A percentile compares a stretch with the other conserved stretches of the same genome.
Evolutionary conservation across 2,329 filamentous ascomycete species (phyloP).

Genomic region (Neoscytalidium dimidiatum): DNA sequence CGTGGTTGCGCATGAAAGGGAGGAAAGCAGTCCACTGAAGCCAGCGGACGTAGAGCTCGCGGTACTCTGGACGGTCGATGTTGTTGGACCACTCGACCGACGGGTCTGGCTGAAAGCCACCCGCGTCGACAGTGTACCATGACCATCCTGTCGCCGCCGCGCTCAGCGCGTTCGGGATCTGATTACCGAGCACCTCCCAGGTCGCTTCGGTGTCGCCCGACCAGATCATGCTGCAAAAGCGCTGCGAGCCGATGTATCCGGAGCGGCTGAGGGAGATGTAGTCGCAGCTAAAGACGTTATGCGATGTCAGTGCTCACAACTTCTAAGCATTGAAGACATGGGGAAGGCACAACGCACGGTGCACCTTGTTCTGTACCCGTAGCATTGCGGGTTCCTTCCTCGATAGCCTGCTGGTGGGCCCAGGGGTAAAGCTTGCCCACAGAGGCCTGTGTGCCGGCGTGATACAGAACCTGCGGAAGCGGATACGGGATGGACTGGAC

Average conservation of each 20-base stretch:
- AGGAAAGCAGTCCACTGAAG: slow-evolving; percentile 34
- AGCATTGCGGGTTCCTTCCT: slow-evolving; percentile 32
- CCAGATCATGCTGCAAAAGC: slow-evolving; percentile 36
- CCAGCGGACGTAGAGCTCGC: slow-evolving; percentile 34
- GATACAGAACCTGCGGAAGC: slow-evolving; percentile 30
- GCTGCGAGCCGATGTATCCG: slow-evolving; percentile 34
- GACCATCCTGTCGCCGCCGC: slow-evolving; percentile 31
- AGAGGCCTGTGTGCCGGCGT: slow-evolving; percentile 31
- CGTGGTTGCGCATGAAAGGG: slow-evolving; percentile 35
- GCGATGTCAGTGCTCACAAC: too few relatives aligned
- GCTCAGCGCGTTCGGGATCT: slow-evolving; percentile 30
- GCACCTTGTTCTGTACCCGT: slow-evolving; percentile 27
- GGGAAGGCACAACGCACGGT: neutral
- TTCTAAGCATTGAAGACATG: neutral
- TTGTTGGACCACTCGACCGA: slow-evolving; percentile 37
- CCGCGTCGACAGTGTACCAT: slow-evolving; percentile 34
- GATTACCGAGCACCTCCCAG: slow-evolving; percentile 31
- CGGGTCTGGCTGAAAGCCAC: slow-evolving; percentile 35
- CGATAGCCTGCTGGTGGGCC: slow-evolving; percentile 33
- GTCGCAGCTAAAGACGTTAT: slow-evolving; percentile 22
- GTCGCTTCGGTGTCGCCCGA: slow-evolving; percentile 32
- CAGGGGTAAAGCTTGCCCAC: slow-evolving; percentile 34
- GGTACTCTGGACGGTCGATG: slow-evolving; percentile 31
- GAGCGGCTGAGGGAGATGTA: slow-evolving; percentile 30
- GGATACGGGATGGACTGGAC: slow-evolving; percentile 34